Evolutionary conservation across 2,329 filamentous ascomycete species (phyloP).

Genomic region (Fusarium fujikuroi): DNA sequence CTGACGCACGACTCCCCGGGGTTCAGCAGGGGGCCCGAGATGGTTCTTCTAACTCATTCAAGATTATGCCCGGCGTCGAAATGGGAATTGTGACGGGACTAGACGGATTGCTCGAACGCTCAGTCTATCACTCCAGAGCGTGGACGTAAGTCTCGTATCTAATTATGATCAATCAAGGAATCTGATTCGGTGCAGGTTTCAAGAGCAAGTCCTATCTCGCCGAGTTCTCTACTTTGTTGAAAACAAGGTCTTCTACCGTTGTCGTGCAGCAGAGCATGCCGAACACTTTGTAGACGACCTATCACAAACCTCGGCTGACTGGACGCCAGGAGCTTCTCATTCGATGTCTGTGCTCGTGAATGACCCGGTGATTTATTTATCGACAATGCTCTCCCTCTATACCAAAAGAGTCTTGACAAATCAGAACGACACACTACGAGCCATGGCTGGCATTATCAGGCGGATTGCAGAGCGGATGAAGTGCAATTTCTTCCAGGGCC

Average conservation of each 20-base stretch:
- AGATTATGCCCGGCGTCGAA: not conserved
- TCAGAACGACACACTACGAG: not conserved
- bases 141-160: not conserved
- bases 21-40: not conserved
- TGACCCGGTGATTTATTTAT: fast-evolving
- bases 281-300: not conserved
- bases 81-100: fast-evolving
- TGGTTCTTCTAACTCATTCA: fast-evolving
- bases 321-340: too few species aligned
- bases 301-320: not conserved
- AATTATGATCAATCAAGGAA: fast-evolving
- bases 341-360: not conserved
- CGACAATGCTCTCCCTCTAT: fast-evolving
- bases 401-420: not conserved
- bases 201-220: not conserved
- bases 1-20: fast-evolving
- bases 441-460: not conserved
- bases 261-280: not conserved
- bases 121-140: fast-evolving
- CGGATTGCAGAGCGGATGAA: fast-evolving
- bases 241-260: not conserved
- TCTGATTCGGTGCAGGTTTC: fast-evolving
- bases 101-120: fast-evolving
- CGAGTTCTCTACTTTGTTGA: not conserved
- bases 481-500: fast-evolving